Base-by-base conservation (phyloP, 495 filamentous ascomycete genomes). In the Aeminium ludgeri region DNA sequence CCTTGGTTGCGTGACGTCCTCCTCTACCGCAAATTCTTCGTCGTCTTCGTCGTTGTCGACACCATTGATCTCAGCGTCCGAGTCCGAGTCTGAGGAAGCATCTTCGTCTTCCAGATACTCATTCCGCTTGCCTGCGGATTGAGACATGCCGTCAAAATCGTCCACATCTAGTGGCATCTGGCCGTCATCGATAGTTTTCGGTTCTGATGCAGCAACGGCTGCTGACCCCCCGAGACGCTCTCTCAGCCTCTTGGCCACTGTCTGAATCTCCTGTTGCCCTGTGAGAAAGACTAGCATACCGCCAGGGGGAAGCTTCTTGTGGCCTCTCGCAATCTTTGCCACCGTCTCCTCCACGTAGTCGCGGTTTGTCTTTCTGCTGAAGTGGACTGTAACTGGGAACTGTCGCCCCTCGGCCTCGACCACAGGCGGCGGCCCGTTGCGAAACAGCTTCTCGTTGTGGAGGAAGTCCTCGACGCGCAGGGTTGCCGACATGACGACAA, bases 401-500 rank as follows among this genome's bases (percentile, higher is more conserved):
- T 99, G 87, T 17, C 87, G 74, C n/a, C 91, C 91, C 57, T 99
- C 91, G 0, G 82, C 80, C 54, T 95, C 75, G 6, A 96, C 64
- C 16, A 96, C 65, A 8, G 86, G 86, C 0, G 89, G 91, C 2
- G 80, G 70, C 12, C 42, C 39, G 13, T 20, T 16, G 2, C 63
- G 65, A 57, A 96, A 99, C 0, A 99, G 66, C 18, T 65, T 72
- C 17, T 68, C 57, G 48, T 99, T 99, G 43, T 84, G 69, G 2
- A 80, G 81, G 50, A 99, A 87, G 52, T 96, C 87, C 6, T 85
- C 79, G 20, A 94, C 79, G 39, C 83, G 66, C 7, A 96, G 67
- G 1, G 91, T 99, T 16, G 91, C 91, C 34, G 86, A 95, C 91
- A 99, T 99, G 59, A 99, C 92, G 43, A 99, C 73, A 5, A 99